Conservation (phyloP, 2,329 filamentous ascomycete genomes). For the Colletotrichum brevisporum region DNA sequence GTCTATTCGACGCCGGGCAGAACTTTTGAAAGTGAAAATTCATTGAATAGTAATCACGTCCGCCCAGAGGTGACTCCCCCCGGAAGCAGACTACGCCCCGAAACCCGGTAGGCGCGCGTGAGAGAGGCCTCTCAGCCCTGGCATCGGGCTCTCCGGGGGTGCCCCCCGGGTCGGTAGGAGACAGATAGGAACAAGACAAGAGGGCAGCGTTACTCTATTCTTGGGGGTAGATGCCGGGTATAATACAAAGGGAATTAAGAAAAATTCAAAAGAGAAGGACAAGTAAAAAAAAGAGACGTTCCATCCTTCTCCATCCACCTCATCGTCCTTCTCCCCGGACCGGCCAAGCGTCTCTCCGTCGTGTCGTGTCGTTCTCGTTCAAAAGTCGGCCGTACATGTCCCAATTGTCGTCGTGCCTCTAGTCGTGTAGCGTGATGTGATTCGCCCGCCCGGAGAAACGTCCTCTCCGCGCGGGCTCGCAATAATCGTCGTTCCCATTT, state of each 20-base stretch:
- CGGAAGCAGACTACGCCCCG: too few species aligned
- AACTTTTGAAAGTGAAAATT: background rate
- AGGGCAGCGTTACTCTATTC: conserved; percentile 22
- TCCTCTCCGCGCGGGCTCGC: conserved; percentile 9
- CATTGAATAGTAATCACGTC: too few species aligned
- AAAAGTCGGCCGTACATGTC: background rate
- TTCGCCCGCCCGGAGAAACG: conserved; percentile 13
- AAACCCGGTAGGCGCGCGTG: background rate
- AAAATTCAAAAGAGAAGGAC: background rate
- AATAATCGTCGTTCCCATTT: conserved; percentile 14
- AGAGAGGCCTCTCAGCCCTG: conserved; percentile 13
- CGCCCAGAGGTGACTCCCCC: too few species aligned
- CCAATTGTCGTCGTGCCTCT: background rate
- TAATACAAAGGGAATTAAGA: conserved; percentile 32
- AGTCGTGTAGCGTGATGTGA: conserved; percentile 17
- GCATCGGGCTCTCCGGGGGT: conserved; percentile 17
- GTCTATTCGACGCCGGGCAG: background rate
- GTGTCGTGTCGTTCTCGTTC: conserved; percentile 21
- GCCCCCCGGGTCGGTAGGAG: background rate
- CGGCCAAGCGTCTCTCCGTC: conserved; percentile 5
- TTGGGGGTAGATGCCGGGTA: conserved; percentile 35
- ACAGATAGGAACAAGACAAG: too few species aligned
- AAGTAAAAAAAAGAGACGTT: background rate
- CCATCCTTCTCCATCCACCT: background rate
- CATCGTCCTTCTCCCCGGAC: conserved; percentile 1